A percentile compares a stretch with the other conserved stretches of the same genome.
These are phyloP conservation scores for Fusarium drepaniforme DNA, from an alignment of 2,329 filamentous ascomycete genomes.

Conservation along the genomic window DNA sequence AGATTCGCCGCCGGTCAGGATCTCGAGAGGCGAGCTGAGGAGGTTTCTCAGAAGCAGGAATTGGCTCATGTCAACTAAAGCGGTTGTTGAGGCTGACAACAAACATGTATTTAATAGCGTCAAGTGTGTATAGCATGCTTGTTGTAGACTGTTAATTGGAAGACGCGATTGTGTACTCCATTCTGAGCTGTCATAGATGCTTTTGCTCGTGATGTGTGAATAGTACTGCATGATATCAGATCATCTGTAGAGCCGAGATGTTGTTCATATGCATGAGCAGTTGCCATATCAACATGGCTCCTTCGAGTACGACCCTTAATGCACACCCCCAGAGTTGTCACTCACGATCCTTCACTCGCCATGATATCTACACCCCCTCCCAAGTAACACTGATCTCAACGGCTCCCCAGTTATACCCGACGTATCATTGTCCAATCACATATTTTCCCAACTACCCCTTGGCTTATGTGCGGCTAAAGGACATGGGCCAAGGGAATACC, in stretches of 20 bases:
- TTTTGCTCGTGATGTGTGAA: not conserved
- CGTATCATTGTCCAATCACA: not conserved
- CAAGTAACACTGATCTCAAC: not conserved
- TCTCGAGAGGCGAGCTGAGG: slow-evolving; percentile 22
- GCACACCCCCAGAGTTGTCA: not conserved
- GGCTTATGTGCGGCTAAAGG: not conserved
- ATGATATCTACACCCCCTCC: not conserved
- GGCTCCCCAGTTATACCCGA: not conserved
- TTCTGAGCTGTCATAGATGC: not conserved
- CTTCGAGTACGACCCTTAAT: not conserved
- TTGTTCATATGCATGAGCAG: not conserved
- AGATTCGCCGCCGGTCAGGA: slow-evolving; percentile 16
- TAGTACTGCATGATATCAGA: not conserved
- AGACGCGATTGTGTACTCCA: not conserved
- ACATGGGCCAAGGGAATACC: not conserved
- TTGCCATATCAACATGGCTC: not conserved
- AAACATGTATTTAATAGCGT: not conserved
- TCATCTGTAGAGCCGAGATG: not conserved
- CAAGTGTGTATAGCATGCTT: not conserved
- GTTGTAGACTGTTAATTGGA: not conserved
- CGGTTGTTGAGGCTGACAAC: not conserved
- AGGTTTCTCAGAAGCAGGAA: slow-evolving; percentile 27
- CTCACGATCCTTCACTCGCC: not conserved
- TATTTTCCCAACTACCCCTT: not conserved
- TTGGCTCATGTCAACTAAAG: slow-evolving; percentile 15